These are phyloP conservation scores for Trichoderma semiorbis DNA, from an alignment of 2,329 filamentous ascomycete genomes.

Conservation along the genomic window DNA sequence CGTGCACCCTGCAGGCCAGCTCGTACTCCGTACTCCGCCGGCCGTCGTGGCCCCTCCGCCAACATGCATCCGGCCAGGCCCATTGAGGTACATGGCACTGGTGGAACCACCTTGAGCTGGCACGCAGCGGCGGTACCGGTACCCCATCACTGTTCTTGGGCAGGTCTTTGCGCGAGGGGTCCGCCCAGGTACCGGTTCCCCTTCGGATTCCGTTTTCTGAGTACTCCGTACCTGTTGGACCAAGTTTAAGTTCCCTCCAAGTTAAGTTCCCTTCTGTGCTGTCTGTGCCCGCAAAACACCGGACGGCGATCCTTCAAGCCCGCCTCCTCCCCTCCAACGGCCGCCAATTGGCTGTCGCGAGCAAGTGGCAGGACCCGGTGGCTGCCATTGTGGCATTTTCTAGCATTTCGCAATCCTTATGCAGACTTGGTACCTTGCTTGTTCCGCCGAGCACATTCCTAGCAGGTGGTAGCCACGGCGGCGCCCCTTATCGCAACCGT, in stretches of 20 bases:
- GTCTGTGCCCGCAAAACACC: background rate
- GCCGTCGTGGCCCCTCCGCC: background rate
- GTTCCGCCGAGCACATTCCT: background rate
- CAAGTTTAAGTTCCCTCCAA: background rate
- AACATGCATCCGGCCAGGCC: background rate
- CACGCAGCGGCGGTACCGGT: constrained; percentile 8
- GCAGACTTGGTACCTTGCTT: background rate
- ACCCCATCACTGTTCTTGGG: background rate
- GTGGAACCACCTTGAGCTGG: constrained; percentile 1
- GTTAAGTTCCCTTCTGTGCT: too few species aligned
- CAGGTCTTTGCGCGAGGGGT: background rate
- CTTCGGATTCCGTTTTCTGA: background rate
- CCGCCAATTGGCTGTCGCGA: background rate
- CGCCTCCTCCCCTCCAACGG: background rate
- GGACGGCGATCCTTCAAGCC: background rate
- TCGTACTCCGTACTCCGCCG: constrained; percentile 4
- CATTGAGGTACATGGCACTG: background rate
- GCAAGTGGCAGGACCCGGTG: background rate
- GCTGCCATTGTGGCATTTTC: background rate
- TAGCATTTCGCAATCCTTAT: background rate
- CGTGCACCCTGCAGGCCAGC: background rate
- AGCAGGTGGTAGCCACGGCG: background rate
- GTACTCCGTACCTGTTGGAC: background rate
- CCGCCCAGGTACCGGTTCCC: background rate
- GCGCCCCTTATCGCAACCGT: background rate